These are phyloP conservation scores for Musa itinerans DNA, from an alignment of 176 grass and related monocot species.

Conservation along the genomic window DNA sequence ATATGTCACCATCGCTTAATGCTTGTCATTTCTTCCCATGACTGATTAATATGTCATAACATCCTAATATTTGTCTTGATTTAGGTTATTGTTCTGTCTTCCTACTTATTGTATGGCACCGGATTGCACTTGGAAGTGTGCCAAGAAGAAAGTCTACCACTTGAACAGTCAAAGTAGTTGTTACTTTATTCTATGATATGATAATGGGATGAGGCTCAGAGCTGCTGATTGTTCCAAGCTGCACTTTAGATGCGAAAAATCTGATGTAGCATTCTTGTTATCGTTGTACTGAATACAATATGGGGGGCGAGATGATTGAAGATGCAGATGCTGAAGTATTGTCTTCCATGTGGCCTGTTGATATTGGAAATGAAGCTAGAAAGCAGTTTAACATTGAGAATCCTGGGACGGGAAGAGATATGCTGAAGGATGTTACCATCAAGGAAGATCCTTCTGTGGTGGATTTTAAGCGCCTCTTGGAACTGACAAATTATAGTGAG, in stretches of 20 bases:
- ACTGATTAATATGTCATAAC: neutral
- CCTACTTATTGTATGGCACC: neutral
- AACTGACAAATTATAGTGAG: constrained; percentile 61
- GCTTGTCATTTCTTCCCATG: neutral
- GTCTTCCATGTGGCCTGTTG: constrained; percentile 76
- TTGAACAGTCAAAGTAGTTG: neutral
- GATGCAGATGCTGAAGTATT: constrained; percentile 53
- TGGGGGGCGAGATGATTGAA: constrained; percentile 49
- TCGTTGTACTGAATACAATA: constrained; percentile 22
- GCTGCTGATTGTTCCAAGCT: neutral
- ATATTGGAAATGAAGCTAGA: constrained; percentile 48
- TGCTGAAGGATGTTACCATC: constrained; percentile 46
- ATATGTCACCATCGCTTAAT: neutral
- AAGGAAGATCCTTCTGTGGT: constrained; percentile 26
- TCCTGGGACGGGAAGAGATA: constrained; percentile 34
- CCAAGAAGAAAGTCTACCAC: neutral
- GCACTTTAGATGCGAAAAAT: neutral
- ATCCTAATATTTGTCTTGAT: neutral
- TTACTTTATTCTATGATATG: neutral
- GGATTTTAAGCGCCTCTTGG: constrained; percentile 39
- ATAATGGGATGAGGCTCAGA: neutral
- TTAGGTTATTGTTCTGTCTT: neutral
- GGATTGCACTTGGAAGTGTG: neutral
- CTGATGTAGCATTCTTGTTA: neutral
- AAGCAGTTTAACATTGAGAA: constrained; percentile 61